Base-by-base conservation (phyloP, 202 grass and related monocot genomes). In the Tripidium arundinaceum region DNA sequence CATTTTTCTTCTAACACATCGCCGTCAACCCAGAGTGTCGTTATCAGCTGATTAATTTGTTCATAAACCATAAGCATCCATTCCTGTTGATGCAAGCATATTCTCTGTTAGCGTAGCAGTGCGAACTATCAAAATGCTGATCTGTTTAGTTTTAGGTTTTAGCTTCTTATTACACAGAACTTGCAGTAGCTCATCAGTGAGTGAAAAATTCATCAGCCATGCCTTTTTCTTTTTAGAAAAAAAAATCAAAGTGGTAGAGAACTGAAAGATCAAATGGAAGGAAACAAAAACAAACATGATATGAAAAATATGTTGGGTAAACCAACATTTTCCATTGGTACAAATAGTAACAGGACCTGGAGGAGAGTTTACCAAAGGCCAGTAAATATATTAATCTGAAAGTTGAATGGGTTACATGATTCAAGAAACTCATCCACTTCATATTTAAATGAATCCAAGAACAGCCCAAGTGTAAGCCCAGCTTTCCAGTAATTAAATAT, bases 401-500 rank as follows among this genome's bases (percentile, higher is more conserved):
- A 79, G 25, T 86, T 78, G 37, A 92, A 93, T 33, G 76, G 76
- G 4, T 81, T 86, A 93, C 81, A 94, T 31, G 87, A 93, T 65
- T 89, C 92, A 10, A 89, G 75, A 70, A 86, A 75, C 66, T 50
- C 85, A 78, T 87, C 88, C 65, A 86, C 79, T 42, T 98, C 89
- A 80, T 98, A 98, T 80, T 94, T 98, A 13, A 98, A 98, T 2
- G 92, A 91, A 72, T 94, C 94, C 63, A 98, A 70, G 57, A 98
- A 98, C 84, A 98, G 69, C 43, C 92, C 94, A 19, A 98, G 79
- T 6, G 94, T 92, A 62, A 98, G 88, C 13, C 94, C 92, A 46
- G 92, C 94, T 91, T 98, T 98, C 94, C 94, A 98, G 81, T 87
- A 98, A 82, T 98, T 98, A 25, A 98, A 94, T 70, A 98, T 75